phyloP scores from a whole-genome alignment of 2,329 filamentous ascomycete species.

The Pestalotiopsis fici region DNA sequence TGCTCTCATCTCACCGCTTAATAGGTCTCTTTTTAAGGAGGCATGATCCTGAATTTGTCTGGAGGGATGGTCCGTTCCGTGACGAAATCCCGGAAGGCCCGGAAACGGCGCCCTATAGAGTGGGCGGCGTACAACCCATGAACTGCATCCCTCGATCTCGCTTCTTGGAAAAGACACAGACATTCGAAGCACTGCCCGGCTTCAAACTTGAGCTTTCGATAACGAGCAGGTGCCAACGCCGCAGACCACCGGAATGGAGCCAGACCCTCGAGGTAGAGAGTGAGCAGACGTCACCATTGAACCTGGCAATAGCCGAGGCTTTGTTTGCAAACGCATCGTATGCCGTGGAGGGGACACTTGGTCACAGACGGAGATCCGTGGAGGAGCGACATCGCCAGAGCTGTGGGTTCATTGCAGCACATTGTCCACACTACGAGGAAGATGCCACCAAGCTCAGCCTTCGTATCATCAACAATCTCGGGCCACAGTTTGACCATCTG shows the following conservation, averaged over 20 bases:
- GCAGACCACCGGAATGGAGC: slow-evolving; percentile 35
- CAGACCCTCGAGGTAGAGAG: slow-evolving; percentile 46
- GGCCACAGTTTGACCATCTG: slow-evolving; percentile 46
- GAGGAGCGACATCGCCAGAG: slow-evolving; percentile 36
- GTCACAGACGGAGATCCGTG: slow-evolving; percentile 40
- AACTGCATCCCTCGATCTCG: slow-evolving; percentile 46
- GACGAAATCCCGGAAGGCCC: slow-evolving; percentile 36
- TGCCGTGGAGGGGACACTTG: slow-evolving; percentile 41
- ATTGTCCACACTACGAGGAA: slow-evolving; percentile 41
- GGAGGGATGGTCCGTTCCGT: slow-evolving; percentile 44
- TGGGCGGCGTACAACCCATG: slow-evolving; percentile 44
- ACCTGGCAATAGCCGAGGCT: slow-evolving; percentile 44
- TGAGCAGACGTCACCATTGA: slow-evolving; percentile 48
- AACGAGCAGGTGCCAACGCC: slow-evolving; percentile 39
- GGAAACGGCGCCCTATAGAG: slow-evolving; percentile 40
- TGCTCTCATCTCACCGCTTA: slow-evolving; percentile 50
- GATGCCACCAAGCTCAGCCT: slow-evolving; percentile 47
- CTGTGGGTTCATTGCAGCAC: slow-evolving; percentile 33
- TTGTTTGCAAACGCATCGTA: slow-evolving; percentile 47
- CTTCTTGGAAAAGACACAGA: slow-evolving; percentile 45
- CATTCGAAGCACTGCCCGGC: slow-evolving; percentile 49
- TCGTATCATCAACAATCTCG: slow-evolving; percentile 50
- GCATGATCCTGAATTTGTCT: slow-evolving; percentile 51
- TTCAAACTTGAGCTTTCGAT: slow-evolving; percentile 49
- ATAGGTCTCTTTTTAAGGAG: slow-evolving; percentile 50